Conservation (phyloP, 176 grass and related monocot species). For the Elymus sibiricus region DNA sequence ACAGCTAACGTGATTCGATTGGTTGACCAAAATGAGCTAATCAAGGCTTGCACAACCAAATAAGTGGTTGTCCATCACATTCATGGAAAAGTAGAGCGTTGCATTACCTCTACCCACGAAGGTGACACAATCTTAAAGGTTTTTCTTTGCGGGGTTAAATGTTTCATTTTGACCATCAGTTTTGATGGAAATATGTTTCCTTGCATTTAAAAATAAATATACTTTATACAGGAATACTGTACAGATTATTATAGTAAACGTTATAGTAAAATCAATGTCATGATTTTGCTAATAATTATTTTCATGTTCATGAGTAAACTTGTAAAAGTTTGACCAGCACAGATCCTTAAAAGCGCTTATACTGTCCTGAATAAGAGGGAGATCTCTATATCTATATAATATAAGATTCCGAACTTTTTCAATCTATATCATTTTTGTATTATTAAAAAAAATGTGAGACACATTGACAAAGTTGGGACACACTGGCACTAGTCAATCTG, state of each 20-base stretch:
- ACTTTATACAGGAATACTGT: background rate
- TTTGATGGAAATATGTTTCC: background rate
- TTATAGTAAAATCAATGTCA: background rate
- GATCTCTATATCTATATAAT: background rate
- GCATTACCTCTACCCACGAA: background rate
- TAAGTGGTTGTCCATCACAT: constrained; percentile 24
- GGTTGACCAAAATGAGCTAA: background rate
- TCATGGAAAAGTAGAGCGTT: background rate
- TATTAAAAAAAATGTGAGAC: background rate
- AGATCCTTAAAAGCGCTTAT: background rate
- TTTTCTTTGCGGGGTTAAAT: too few species aligned
- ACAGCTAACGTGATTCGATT: background rate
- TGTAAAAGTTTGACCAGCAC: background rate
- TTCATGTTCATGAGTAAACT: background rate
- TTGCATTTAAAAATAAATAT: background rate
- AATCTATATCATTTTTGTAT: background rate
- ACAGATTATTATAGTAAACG: background rate
- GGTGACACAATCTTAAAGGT: background rate
- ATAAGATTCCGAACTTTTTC: background rate
- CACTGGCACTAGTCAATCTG: background rate
- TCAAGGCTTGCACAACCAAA: background rate
- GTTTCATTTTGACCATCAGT: background rate
- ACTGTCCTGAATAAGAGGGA: background rate
- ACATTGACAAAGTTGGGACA: background rate
- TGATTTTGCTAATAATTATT: background rate